phyloP scores from a whole-genome alignment of 2,329 filamentous ascomycete genomes.

The Penicillium sp. region DNA sequence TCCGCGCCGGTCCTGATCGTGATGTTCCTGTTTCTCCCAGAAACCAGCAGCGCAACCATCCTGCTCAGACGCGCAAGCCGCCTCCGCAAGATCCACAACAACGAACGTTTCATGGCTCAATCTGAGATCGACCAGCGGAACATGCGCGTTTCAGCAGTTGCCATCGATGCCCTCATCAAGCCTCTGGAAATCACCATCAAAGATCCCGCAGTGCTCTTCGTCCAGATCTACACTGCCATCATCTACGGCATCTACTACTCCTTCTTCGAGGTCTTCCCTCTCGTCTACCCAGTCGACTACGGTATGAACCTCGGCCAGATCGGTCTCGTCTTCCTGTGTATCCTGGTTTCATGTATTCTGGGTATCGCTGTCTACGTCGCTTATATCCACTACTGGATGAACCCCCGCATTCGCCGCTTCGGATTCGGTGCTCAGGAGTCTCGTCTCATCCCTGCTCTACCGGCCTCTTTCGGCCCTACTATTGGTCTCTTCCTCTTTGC shows the following conservation, averaged over 20 bases:
- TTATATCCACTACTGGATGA: constrained; percentile 57
- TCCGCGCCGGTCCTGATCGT: constrained; percentile 59
- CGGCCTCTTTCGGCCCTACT: constrained; percentile 55
- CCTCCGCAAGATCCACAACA: constrained; percentile 62
- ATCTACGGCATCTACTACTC: constrained; percentile 55
- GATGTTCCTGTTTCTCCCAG: constrained; percentile 65
- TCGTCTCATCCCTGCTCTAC: constrained; percentile 57
- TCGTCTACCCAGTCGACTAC: constrained; percentile 63
- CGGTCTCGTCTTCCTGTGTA: constrained; percentile 62
- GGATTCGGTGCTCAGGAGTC: constrained; percentile 56
- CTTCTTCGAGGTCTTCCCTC: constrained; percentile 68
- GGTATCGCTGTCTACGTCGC: constrained; percentile 52
- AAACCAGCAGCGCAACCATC: constrained; percentile 63
- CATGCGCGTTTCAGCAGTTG: constrained; percentile 18
- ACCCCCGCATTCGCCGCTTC: constrained; percentile 51
- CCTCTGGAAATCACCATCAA: constrained; percentile 63
- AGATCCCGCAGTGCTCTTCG: constrained; percentile 64
- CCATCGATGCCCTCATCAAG: constrained; percentile 29
- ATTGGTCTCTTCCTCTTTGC: constrained; percentile 60
- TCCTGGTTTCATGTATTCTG: constrained; percentile 59
- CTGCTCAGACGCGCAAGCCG: constrained; percentile 63
- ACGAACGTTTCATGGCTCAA: constrained; percentile 58
- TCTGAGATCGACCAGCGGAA: constrained; percentile 61
- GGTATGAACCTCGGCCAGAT: constrained; percentile 59
- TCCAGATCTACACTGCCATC: constrained; percentile 64